Evolutionary conservation across 129 eudicot genomes (phyloP).

Genomic region (Daucus carota): DNA sequence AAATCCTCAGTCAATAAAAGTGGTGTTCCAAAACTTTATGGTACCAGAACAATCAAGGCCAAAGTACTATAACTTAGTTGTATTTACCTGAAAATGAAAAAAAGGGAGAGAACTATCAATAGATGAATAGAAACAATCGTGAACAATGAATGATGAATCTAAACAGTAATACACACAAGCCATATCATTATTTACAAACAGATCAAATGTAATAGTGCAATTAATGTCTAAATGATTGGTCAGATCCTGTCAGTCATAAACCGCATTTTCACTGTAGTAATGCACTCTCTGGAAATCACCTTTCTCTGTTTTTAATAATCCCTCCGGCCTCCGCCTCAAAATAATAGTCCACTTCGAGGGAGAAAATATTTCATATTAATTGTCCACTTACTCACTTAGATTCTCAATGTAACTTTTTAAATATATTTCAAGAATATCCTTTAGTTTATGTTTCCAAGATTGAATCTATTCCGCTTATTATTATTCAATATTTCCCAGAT

Average conservation of each 20-base stretch:
- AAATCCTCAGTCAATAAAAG: slow-evolving; percentile 47
- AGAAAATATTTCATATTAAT: no score
- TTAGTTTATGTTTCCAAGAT: no score
- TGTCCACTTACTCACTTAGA: no score
- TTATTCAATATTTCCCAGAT: no score
- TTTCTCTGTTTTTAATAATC: no score
- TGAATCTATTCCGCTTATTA: no score
- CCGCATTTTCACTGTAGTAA: not conserved
- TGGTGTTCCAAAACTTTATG: slow-evolving; percentile 22
- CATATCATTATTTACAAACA: not conserved
- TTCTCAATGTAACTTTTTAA: no score
- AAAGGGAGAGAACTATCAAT: not conserved
- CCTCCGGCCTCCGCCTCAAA: no score
- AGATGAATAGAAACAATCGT: not conserved
- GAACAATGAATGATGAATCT: not conserved
- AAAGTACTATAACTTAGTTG: slow-evolving; percentile 29
- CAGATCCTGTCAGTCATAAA: not conserved
- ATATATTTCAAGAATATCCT: no score
- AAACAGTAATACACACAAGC: not conserved
- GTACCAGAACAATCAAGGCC: slow-evolving; percentile 20
- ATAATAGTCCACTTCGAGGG: no score
- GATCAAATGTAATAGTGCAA: not conserved
- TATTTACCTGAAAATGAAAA: slow-evolving; percentile 47
- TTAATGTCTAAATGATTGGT: not conserved
- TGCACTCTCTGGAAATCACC: no score